phyloP scores from a whole-genome alignment of 164 flowering plant species.

The Berberis vulgaris region DNA sequence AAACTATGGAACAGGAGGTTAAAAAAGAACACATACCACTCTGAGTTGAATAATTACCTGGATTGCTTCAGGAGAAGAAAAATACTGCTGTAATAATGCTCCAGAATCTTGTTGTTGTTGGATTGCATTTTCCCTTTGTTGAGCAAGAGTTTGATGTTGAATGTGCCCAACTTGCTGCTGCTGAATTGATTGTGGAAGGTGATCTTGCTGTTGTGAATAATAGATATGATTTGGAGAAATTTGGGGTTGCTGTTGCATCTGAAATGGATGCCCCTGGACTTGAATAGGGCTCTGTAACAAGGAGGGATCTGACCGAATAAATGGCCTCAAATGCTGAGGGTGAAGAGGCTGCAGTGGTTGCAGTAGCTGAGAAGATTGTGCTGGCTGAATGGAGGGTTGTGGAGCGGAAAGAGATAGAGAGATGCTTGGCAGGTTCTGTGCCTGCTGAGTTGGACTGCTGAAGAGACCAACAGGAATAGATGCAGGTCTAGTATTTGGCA shows the following conservation, averaged over 20 bases:
- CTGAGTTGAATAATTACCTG: conserved; percentile 40
- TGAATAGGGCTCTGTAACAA: conserved; percentile 47
- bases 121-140: conserved; percentile 34
- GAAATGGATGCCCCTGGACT: conserved; percentile 47
- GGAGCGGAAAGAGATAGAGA: conserved; percentile 36
- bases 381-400: conserved; percentile 35
- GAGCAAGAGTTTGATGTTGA: conserved; percentile 31
- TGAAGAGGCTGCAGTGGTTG: conserved; percentile 76
- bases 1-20: neutral
- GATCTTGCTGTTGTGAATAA: conserved; percentile 41
- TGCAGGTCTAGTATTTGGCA: conserved; percentile 44
- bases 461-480: conserved; percentile 38
- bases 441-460: conserved; percentile 39
- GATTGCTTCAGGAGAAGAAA: conserved; percentile 88
- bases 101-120: conserved; percentile 59
- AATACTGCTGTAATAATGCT: conserved; percentile 63
- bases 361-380: conserved; percentile 51
- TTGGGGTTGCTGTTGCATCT: conserved; percentile 61
- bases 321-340: conserved; percentile 69
- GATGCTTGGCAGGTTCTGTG: conserved; percentile 35
- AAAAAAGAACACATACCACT: neutral
- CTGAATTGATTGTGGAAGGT: too few relatives aligned
- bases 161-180: conserved; percentile 28
- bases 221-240: conserved; percentile 44
- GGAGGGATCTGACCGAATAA: conserved; percentile 44